These are phyloP conservation scores for Rosa chinensis DNA, from an alignment of 306 rosid species.

Conservation along the genomic window DNA sequence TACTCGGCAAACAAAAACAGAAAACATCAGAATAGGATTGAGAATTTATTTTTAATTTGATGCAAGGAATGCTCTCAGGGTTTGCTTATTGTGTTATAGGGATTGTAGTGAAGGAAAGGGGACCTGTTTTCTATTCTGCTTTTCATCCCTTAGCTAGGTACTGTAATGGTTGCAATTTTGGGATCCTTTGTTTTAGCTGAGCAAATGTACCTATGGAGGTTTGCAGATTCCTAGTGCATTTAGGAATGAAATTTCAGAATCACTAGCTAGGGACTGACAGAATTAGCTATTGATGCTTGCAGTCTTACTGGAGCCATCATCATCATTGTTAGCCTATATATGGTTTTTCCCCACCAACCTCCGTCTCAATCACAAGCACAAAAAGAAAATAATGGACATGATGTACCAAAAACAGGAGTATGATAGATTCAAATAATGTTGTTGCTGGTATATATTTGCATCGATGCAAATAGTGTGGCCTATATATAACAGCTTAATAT, in stretches of 20 bases:
- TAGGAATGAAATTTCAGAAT: background rate
- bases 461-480: background rate
- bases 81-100: conserved; percentile 29
- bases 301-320: conserved; percentile 37
- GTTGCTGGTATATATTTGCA: background rate
- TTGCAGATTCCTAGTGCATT: background rate
- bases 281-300: background rate
- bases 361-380: conserved; percentile 1
- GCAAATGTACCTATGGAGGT: conserved; percentile 40
- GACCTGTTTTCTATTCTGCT: conserved; percentile 49
- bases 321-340: conserved; percentile 29
- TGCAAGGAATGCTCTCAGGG: conserved; percentile 46
- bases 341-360: conserved; percentile 18
- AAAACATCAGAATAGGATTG: background rate
- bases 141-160: conserved; percentile 36
- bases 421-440: background rate
- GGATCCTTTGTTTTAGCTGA: conserved; percentile 7
- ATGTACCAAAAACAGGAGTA: background rate
- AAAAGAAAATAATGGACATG: background rate
- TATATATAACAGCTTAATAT: background rate
- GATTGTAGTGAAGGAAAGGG: conserved; percentile 23
- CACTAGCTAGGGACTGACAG: background rate
- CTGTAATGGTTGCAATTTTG: conserved; percentile 42
- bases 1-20: background rate
- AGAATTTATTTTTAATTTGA: background rate